These are phyloP conservation scores for Sicyos edulis DNA, from an alignment of 306 rosid genomes.

Conservation along the genomic window DNA sequence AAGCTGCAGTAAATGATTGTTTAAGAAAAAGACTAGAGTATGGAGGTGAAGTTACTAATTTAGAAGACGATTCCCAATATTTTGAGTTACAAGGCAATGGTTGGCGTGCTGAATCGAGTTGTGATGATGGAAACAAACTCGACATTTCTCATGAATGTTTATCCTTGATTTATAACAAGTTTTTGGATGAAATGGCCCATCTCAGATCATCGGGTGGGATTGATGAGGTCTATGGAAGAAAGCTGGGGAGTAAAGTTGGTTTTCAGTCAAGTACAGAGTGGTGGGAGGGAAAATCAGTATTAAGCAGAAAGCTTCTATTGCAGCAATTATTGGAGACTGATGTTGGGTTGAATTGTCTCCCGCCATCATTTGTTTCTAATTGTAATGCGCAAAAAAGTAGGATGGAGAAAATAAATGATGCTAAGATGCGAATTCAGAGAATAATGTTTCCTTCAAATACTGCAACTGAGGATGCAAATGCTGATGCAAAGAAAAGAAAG, in stretches of 20 bases:
- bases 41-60: constrained; percentile 20
- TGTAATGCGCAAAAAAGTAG: constrained; percentile 42
- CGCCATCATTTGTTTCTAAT: constrained; percentile 56
- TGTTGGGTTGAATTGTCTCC: constrained; percentile 59
- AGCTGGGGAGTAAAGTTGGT: constrained; percentile 22
- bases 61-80: constrained; percentile 33
- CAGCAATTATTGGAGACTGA: constrained; percentile 53
- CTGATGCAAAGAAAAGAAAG: constrained; percentile 40
- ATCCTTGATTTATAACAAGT: constrained; percentile 42
- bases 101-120: neutral
- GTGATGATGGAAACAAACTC: constrained; percentile 24
- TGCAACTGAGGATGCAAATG: constrained; percentile 18
- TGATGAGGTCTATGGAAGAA: constrained; percentile 26
- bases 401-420: constrained; percentile 55
- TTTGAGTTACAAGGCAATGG: constrained; percentile 24
- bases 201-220: constrained; percentile 26
- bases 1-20: constrained; percentile 43
- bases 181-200: constrained; percentile 25
- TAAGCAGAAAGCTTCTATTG: constrained; percentile 61
- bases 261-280: constrained; percentile 43
- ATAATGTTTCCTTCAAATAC: constrained; percentile 41
- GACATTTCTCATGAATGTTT: constrained; percentile 60
- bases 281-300: constrained; percentile 78
- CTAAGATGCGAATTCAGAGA: constrained; percentile 48
- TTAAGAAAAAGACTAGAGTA: constrained; percentile 30